Percentiles rank a stretch among this genome's conserved stretches.
Conservation (phyloP, 139 green algal species). For the Pleodorina starrii region DNA sequence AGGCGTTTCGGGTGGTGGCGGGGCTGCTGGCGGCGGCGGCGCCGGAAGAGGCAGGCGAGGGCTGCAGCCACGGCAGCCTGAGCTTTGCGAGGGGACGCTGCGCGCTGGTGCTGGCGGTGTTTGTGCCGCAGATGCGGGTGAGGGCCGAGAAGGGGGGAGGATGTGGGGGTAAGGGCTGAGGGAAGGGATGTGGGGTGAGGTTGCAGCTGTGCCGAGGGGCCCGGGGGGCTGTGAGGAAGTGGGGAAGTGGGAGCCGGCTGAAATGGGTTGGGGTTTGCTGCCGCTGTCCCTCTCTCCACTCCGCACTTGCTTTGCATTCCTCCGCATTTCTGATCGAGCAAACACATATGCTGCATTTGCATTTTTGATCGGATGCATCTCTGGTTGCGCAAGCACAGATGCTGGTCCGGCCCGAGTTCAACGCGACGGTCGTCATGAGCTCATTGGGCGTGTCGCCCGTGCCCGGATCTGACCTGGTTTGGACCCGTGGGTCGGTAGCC, state of each 20-base stretch:
- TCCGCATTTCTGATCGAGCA: no score
- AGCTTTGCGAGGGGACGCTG: conserved; percentile 4
- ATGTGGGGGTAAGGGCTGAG: neutral
- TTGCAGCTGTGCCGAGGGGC: no score
- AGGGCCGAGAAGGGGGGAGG: neutral
- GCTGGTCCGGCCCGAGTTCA: neutral
- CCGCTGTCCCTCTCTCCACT: no score
- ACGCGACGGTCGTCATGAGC: neutral
- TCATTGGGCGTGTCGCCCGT: neutral
- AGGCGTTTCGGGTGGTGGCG: conserved; percentile 21
- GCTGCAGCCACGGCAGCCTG: conserved; percentile 21
- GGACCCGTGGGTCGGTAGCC: neutral
- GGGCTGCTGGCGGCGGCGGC: neutral
- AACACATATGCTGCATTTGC: no score
- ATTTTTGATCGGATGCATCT: no score
- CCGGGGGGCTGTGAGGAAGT: no score
- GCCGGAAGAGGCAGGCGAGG: neutral
- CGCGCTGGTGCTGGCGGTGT: conserved; percentile 11
- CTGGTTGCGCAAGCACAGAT: neutral
- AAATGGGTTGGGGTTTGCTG: no score
- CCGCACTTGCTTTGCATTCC: no score
- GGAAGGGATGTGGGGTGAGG: no score
- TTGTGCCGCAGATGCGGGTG: conserved; percentile 25
- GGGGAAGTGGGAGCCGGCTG: no score
- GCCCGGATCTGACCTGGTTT: conserved; percentile 11